A percentile compares a stretch with the other conserved stretches of the same genome.
phyloP scores from a whole-genome alignment of 768 basidiomycete species.

The Xerocomellus amylosporus region DNA sequence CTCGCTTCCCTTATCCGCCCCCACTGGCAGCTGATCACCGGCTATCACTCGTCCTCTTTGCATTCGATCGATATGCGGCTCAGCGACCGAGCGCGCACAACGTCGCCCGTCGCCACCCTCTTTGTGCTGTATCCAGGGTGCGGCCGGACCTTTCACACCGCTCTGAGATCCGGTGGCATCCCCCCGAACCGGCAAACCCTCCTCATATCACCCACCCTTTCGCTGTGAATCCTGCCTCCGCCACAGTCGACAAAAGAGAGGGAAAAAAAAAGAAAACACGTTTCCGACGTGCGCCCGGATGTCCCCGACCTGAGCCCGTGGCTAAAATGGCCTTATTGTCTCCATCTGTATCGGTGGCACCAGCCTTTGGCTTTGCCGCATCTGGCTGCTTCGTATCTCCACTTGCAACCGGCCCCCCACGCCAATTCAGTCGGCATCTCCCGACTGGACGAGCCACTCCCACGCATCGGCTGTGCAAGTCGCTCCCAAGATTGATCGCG shows the following conservation, averaged over 20 bases:
- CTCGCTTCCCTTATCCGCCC: slow-evolving; percentile 9
- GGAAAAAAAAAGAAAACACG: slow-evolving; percentile 2
- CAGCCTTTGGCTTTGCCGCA: slow-evolving; percentile 7
- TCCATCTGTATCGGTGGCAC: slow-evolving; percentile 10
- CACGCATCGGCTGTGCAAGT: slow-evolving; percentile 31
- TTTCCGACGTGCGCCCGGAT: slow-evolving; percentile 5
- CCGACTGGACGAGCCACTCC: slow-evolving; percentile 18
- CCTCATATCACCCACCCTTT: background rate
- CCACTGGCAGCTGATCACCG: slow-evolving; percentile 17
- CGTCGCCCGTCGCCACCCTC: background rate
- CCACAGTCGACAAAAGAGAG: background rate
- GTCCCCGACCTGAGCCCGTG: slow-evolving; percentile 13
- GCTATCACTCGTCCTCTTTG: slow-evolving; percentile 7
- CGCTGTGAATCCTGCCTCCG: background rate
- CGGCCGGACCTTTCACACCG: slow-evolving; percentile 12
- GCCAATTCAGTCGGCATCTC: slow-evolving; percentile 30
- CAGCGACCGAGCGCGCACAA: background rate
- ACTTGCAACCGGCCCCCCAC: slow-evolving; percentile 2
- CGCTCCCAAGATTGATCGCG: slow-evolving; percentile 22
- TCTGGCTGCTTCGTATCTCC: slow-evolving; percentile 24
- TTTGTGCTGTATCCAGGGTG: slow-evolving; percentile 13
- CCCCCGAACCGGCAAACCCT: background rate
- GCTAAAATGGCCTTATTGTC: slow-evolving; percentile 14
- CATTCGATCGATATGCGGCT: background rate
- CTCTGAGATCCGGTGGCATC: slow-evolving; percentile 16